A percentile compares a stretch with the other conserved stretches of the same genome.
phyloP scores from a whole-genome alignment of 495 filamentous ascomycete genomes.

The Viridothelium virens region DNA sequence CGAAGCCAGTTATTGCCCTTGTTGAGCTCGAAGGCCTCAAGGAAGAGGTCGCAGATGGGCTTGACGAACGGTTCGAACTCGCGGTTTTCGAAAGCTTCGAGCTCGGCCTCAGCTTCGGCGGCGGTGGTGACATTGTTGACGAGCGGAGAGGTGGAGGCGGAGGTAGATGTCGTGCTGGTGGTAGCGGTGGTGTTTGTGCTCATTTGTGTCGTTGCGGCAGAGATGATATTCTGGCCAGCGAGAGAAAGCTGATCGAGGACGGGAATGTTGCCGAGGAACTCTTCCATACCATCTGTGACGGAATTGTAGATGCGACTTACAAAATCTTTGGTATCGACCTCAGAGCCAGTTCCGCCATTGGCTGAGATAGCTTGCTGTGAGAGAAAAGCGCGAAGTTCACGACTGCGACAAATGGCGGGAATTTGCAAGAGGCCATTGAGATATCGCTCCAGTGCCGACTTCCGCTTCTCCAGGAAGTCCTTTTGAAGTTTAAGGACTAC shows the following conservation, averaged over 20 bases:
- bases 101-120: constrained; percentile 88
- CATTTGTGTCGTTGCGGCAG: constrained; percentile 74
- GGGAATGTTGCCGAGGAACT: constrained; percentile 89
- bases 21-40: constrained; percentile 92
- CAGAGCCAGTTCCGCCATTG: constrained; percentile 37
- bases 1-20: constrained; percentile 90
- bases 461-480: constrained; percentile 87
- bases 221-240: constrained; percentile 86
- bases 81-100: constrained; percentile 84
- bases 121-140: constrained; percentile 58
- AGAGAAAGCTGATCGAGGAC: constrained; percentile 91
- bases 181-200: constrained; percentile 42
- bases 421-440: constrained; percentile 73
- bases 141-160: constrained; percentile 28
- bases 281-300: constrained; percentile 96
- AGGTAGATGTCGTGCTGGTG: constrained; percentile 21
- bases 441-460: constrained; percentile 75
- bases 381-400: constrained; percentile 86
- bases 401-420: constrained; percentile 88
- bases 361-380: constrained; percentile 70
- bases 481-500: constrained; percentile 94
- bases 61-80: constrained; percentile 94
- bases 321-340: constrained; percentile 72
- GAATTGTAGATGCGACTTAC: constrained; percentile 93
- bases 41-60: constrained; percentile 94